Evolutionary conservation across 768 basidiomycete species (phyloP), one percentile per base, ranked within the genome.

Genomic region (Leccinum longicurvipes): DNA sequence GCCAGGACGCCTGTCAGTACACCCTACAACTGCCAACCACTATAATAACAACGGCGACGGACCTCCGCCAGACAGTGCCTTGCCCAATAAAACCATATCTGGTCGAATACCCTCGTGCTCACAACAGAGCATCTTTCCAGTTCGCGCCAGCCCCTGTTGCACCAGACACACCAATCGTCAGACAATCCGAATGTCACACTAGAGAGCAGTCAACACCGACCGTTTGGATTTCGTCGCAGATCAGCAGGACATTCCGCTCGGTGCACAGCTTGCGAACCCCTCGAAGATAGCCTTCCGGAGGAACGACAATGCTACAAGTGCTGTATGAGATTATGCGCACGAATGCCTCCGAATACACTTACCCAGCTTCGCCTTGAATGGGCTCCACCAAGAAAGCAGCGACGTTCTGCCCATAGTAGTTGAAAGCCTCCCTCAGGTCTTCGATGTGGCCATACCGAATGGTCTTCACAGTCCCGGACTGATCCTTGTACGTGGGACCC

Each of bases 361-460:
- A 93, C 91, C 93, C 95, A 17, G 96, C 96, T 74, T 98, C 96
- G n/a, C 96, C 96, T 70, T 99, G 97, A 59, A 99, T 98, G 6
- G 97, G 97, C 74, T 99, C 97, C 3, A 99, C 82, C 54, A 99
- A 79, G 78, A 99, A 94, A 1, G 91, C 96, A 6, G 95, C 97
- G 24, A 91, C 85, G 55, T 89, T 79, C 58, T 87, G 73, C 9
- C 96, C 94, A 68, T 94, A 79, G 34, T 86, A 68, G 57, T 91
- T 85, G 28, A 99, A 72, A 6, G 92, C 96, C 11, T 79, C 77
- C 68, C 86, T 82, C n/a, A 98, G 72, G 64, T 97, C 96, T 21
- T 83, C 84, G 23, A 89, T 78, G 57, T 88, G 79, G 28, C 93
- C 93, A 73, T 87, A 98, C 42, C 93, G 81, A 66, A 99, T 95